Conservation (phyloP, 805 yeast species). For the Sungouiozyma intestinalis region DNA sequence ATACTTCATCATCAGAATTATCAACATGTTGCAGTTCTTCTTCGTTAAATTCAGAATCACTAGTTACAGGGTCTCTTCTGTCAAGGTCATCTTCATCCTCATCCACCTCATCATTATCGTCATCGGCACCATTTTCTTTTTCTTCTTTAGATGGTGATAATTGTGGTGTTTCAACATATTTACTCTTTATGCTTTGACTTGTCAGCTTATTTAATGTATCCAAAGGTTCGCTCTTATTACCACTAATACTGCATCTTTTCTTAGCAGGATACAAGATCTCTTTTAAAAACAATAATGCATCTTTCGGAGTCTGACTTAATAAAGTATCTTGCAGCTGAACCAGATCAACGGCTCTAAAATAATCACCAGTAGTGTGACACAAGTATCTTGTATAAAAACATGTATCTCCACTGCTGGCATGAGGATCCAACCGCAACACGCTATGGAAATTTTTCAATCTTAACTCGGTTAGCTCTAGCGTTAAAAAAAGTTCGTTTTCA, state of each 20-base stretch:
- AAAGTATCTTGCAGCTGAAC: conserved; percentile 4
- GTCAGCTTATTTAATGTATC: too few species aligned
- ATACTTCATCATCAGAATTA: conserved; percentile 3
- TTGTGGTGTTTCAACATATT: not conserved
- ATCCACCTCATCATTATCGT: conserved; percentile 2
- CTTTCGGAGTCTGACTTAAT: conserved; percentile 7
- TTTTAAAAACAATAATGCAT: conserved; percentile 12
- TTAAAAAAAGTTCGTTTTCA: conserved; percentile 41
- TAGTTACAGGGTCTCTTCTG: conserved; percentile 12
- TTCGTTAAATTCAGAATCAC: conserved; percentile 1
- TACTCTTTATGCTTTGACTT: too few species aligned
- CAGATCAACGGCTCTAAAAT: conserved; percentile 10
- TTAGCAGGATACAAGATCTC: conserved; percentile 6
- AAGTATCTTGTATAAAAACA: conserved; percentile 8
- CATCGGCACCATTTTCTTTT: conserved; percentile 4
- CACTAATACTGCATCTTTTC: not conserved
- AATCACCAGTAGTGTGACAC: conserved; percentile 11
- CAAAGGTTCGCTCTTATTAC: not conserved
- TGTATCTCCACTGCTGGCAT: too few species aligned
- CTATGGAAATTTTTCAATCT: conserved; percentile 28
- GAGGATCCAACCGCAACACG: not conserved
- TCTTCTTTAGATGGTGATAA: conserved; percentile 2
- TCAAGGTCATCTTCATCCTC: conserved; percentile 3
- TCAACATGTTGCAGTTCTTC: not conserved
- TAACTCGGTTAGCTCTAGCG: conserved; percentile 37